phyloP scores from a whole-genome alignment of 2,329 filamentous ascomycete species.

The Didymellaceae sp. region DNA sequence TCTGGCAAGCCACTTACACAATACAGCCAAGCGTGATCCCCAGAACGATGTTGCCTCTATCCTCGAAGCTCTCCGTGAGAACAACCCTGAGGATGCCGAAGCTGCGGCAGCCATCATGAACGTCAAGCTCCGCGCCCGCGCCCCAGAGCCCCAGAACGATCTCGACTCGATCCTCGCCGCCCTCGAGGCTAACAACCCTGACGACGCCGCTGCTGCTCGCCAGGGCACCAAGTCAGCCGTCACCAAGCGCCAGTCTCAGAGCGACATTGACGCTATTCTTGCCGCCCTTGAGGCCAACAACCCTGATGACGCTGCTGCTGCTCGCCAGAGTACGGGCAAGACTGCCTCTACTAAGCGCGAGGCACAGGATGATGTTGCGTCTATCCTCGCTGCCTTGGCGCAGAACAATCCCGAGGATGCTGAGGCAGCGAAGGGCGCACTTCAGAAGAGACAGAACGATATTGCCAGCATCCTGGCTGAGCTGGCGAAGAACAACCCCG shows the following conservation, averaged over 20 bases:
- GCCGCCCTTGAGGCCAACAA: slow-evolving; percentile 31
- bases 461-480: slow-evolving; percentile 27
- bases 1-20: slow-evolving; percentile 2
- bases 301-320: slow-evolving; percentile 35
- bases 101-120: slow-evolving; percentile 34
- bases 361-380: slow-evolving; percentile 28
- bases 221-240: slow-evolving; percentile 9
- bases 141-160: slow-evolving; percentile 29
- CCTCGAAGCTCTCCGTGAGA: slow-evolving; percentile 35
- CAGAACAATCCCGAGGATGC: slow-evolving; percentile 31
- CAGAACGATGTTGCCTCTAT: slow-evolving; percentile 36
- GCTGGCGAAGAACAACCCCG: slow-evolving; percentile 26
- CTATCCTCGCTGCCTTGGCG: slow-evolving; percentile 31
- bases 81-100: slow-evolving; percentile 38
- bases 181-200: slow-evolving; percentile 32
- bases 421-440: slow-evolving; percentile 16
- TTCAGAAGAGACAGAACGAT: slow-evolving; percentile 27
- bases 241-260: slow-evolving; percentile 22
- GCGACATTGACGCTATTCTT: slow-evolving; percentile 28
- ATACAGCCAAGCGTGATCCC: slow-evolving; percentile 19
- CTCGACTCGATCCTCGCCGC: slow-evolving; percentile 31
- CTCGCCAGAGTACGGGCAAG: slow-evolving; percentile 3
- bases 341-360: slow-evolving; percentile 31
- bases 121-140: slow-evolving; percentile 31
- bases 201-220: slow-evolving; percentile 31